phyloP scores from a whole-genome alignment of 2,329 filamentous ascomycete genomes.

The Sarocladiaceae sp. region DNA sequence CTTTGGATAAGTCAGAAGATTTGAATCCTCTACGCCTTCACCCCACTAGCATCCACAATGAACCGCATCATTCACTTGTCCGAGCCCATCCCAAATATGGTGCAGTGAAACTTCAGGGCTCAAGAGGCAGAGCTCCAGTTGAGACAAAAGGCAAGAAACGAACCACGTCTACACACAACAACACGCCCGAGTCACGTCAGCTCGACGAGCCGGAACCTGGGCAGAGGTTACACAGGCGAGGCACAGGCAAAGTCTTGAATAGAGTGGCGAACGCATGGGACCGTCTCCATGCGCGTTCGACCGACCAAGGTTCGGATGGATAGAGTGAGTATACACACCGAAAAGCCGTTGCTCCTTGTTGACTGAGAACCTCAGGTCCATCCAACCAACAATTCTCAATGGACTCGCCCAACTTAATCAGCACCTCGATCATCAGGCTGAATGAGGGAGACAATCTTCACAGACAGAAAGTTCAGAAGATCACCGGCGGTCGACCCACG shows the following conservation, averaged over 20 bases:
- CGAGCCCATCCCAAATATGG: neutral
- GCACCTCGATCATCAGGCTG: slow-evolving; percentile 25
- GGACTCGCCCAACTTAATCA: slow-evolving; percentile 17
- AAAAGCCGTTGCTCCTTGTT: neutral
- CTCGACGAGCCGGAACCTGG: slow-evolving; percentile 11
- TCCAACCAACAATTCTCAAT: slow-evolving; percentile 3
- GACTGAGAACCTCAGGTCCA: neutral
- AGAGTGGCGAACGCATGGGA: slow-evolving; percentile 31
- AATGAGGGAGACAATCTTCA: slow-evolving; percentile 31
- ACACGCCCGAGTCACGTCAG: neutral
- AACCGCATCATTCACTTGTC: neutral
- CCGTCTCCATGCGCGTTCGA: slow-evolving; percentile 21
- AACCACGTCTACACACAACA: too few species aligned
- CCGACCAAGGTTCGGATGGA: slow-evolving; percentile 5
- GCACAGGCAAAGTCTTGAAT: slow-evolving; percentile 25
- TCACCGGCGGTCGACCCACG: slow-evolving; percentile 24
- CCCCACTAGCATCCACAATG: neutral
- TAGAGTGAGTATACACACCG: neutral
- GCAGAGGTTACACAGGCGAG: slow-evolving; percentile 22
- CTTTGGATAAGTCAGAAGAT: neutral
- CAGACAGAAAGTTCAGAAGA: slow-evolving; percentile 29
- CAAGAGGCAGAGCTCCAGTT: too few species aligned
- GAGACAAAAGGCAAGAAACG: too few species aligned
- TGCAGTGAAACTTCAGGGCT: too few species aligned
- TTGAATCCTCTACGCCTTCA: slow-evolving; percentile 4